phyloP scores from a whole-genome alignment of 2,329 filamentous ascomycete genomes.

The Aspergillus japonicus region DNA sequence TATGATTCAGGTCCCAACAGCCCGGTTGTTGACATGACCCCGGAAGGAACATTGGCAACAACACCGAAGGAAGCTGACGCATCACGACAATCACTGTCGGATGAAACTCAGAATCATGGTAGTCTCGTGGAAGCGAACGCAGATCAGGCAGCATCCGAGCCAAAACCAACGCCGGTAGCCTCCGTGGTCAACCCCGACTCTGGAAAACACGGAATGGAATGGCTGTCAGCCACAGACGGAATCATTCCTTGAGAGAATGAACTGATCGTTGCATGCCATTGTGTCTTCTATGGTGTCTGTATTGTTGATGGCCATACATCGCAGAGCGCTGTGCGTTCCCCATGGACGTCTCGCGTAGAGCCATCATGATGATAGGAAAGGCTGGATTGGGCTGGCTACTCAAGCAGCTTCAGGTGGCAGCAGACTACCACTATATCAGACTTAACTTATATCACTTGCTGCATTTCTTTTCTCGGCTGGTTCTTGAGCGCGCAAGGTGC shows the following conservation, averaged over 20 bases:
- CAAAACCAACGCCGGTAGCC: neutral
- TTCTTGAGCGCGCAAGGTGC: conserved; percentile 3
- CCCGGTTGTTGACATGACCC: conserved; percentile 26
- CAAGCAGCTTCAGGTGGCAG: neutral
- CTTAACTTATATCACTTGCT: neutral
- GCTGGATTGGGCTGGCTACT: neutral
- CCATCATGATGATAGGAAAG: neutral
- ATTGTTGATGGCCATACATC: neutral
- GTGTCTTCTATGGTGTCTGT: too few relatives aligned
- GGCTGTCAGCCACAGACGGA: conserved; percentile 21
- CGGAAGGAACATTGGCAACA: conserved; percentile 14
- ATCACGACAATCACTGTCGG: neutral
- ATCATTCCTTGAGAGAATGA: conserved; percentile 11
- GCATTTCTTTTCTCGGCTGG: conserved; percentile 1
- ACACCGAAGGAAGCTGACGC: conserved; percentile 9
- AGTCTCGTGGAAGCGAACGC: neutral
- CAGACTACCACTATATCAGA: neutral
- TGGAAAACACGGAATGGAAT: conserved; percentile 18
- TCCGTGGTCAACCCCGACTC: neutral
- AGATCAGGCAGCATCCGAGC: neutral
- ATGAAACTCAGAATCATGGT: neutral
- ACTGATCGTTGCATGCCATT: neutral
- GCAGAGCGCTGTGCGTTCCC: conserved; percentile 4
- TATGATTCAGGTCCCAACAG: conserved; percentile 56
- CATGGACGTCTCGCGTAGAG: too few relatives aligned